These are phyloP conservation scores for Penicillium crystallinum DNA, from an alignment of 495 filamentous ascomycete species.

Conservation along the genomic window DNA sequence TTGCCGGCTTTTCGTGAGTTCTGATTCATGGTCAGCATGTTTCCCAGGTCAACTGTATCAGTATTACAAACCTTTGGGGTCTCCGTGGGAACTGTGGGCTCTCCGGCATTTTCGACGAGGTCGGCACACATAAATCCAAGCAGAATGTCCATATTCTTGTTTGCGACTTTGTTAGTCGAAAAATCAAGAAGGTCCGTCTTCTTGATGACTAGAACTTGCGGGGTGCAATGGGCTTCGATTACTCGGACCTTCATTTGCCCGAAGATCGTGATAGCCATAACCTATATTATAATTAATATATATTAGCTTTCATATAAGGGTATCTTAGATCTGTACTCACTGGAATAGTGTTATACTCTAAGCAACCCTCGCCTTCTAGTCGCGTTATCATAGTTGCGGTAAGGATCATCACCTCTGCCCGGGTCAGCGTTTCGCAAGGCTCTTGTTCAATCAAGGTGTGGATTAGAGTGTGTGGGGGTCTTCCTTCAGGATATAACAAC, in stretches of 20 bases:
- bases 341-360: not conserved
- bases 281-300: not conserved
- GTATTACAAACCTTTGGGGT: not conserved
- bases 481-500: not conserved
- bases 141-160: not conserved
- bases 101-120: not conserved
- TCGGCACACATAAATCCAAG: not conserved
- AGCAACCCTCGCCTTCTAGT: not conserved
- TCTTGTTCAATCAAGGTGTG: not conserved
- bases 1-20: not conserved
- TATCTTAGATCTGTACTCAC: not conserved
- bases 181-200: not conserved
- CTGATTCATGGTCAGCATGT: not conserved
- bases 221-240: not conserved
- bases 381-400: not conserved
- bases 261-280: not conserved
- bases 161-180: not conserved
- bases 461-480: not conserved
- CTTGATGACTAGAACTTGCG: not conserved
- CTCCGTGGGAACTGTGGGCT: not conserved
- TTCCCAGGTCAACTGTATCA: not conserved
- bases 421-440: not conserved
- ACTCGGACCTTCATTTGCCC: not conserved
- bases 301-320: not conserved
- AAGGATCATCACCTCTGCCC: not conserved